Base-by-base conservation (phyloP, 805 yeast genomes). In the Schwanniomyces occidentalis region DNA sequence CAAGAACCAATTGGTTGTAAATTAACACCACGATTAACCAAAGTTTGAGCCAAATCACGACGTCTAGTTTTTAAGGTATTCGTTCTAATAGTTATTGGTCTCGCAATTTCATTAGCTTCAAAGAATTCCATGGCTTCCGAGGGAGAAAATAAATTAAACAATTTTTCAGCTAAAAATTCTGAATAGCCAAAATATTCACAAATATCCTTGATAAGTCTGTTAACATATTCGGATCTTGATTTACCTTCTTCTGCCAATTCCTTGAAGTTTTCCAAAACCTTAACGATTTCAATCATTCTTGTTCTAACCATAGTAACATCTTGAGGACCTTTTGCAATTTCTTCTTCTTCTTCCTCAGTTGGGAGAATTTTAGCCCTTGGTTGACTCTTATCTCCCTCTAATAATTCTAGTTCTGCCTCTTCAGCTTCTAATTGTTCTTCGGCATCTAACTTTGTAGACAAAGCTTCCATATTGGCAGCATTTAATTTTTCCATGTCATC, bases 51-150 rank as follows among this genome's bases (percentile, higher is more conserved):
- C 49, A 93, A 75, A 52, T 93, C 97, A 61, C 99, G 79, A 59
- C 99, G 84, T 66, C 96, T 82, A 4, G 98, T 85, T 54, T 84
- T 86, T 46, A 93, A 72, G 12, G 99, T 93, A 63, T 93, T 93
- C n/a, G 99, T 90, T 73, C 99, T 84, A 51, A 93, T 90, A 14
- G 98, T 93, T 38, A 93, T 75, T 31, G 99, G 99, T 61, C 99
- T 78, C 20, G 95, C 85, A 37, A 91, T 86, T 68, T 93, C 99
- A 65, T 93, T 93, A 22, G 99, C 98, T 70, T 93, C 99, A 51
- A 93, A 93, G 56, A 93, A 93, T 63, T 93, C 99, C 75, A 93
- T 77, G 9, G 99, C 98, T 69, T 93, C 99, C 8, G 93, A 75
- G 24, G 98, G 97, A 13, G 95, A 78, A 58, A 93, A 93, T 42